These are phyloP conservation scores for Mucor saturninus DNA, from an alignment of 371 early-diverging fungal species.

Conservation along the genomic window DNA sequence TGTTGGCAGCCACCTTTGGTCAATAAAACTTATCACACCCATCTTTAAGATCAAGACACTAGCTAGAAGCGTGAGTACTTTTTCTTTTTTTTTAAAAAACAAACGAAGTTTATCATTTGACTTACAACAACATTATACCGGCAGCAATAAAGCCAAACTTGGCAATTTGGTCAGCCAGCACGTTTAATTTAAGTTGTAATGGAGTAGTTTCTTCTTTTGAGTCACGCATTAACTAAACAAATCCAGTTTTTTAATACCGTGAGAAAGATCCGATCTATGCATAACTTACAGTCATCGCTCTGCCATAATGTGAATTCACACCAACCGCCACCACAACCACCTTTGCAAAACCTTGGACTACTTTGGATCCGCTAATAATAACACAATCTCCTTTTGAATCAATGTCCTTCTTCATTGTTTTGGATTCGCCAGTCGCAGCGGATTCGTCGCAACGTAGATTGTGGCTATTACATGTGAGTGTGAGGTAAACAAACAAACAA, in stretches of 20 bases:
- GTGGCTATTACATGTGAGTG: background rate
- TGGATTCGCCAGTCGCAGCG: background rate
- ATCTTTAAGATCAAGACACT: background rate
- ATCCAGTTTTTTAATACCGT: background rate
- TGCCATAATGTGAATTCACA: background rate
- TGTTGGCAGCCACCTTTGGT: background rate
- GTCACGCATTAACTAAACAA: background rate
- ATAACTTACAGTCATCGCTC: background rate
- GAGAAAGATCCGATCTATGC: background rate
- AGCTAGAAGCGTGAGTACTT: background rate
- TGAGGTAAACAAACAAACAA: background rate
- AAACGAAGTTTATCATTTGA: too few species aligned
- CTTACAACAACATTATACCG: background rate
- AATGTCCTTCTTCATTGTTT: background rate
- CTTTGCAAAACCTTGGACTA: background rate
- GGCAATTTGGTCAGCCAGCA: background rate
- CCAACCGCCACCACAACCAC: background rate
- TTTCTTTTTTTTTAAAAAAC: too few species aligned
- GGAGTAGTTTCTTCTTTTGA: conserved; percentile 1
- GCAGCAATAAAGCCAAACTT: background rate
- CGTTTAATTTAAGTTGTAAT: conserved; percentile 2
- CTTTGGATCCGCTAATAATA: conserved; percentile 2
- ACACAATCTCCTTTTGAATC: background rate
- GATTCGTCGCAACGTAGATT: conserved; percentile 3
- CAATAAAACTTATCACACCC: background rate